Evolutionary conservation across 139 green algal genomes (phyloP), one percentile per base, ranked within the genome.

Genomic region (Pseudopediastrum boryanum): DNA sequence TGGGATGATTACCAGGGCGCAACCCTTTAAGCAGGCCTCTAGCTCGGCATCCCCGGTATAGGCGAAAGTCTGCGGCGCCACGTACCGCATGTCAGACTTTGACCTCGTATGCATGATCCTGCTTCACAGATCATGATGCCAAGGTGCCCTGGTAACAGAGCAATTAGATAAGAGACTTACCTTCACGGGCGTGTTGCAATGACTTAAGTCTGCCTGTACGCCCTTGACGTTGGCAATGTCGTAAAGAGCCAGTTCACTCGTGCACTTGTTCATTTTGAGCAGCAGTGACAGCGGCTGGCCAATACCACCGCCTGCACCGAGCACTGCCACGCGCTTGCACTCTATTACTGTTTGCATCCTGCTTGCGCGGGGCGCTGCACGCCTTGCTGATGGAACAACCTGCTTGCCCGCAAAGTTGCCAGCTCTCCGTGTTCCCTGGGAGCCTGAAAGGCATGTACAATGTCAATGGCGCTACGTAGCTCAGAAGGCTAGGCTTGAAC

Each of bases 221-320:
- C 97, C 97, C 12, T 88, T 89, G 0, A 94, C 97, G 69, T 87
- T 88, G 7, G 90, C 94, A 35, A 99, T 94, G 91, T 99, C 97
- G 82, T 98, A 99, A 64, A 99, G 90, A 6, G 90, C 81, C 56
- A 99, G 89, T 77, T 99, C 89, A 16, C 87, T 90, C 8, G 98
- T 87, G 19, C 94, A 83, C 75, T 92, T 92, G 86, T 92, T 91
- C 89, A 94, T 90, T 85, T 98, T 98, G 21, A 98, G 82, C 66
- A 98, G 88, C 75, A 98, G 85, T 0, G 87, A 84, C 59, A 98
- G 67, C 2, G 87, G 94, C 86, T 97, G 93, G 33, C 93, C 93
- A 48, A 97, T 97, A 56, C 93, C 93, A 39, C 94, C 94, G 38
- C 82, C 90, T 19, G 94, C 94, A 7, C 94, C 94, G 2, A 97